Evolutionary conservation across 306 rosid genomes (phyloP).

Genomic region (Albizia julibrissin): DNA sequence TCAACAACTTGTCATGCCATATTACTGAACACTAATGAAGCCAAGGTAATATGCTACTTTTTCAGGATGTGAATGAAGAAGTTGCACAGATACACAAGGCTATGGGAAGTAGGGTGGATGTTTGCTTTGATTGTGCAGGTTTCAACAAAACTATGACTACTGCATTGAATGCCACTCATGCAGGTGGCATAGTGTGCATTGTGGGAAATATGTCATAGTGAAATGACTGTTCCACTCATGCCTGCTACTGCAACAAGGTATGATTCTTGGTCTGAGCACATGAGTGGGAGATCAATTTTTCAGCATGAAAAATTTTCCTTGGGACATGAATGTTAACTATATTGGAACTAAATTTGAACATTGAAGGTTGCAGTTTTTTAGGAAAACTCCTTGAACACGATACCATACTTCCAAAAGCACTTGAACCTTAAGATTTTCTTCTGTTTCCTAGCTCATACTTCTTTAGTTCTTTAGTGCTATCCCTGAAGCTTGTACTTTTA

Average conservation of each 20-base stretch:
- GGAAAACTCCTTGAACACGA: neutral
- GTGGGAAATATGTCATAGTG: neutral
- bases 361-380: neutral
- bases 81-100: slow-evolving; percentile 58
- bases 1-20: slow-evolving; percentile 15
- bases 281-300: neutral
- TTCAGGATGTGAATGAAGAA: slow-evolving; percentile 73
- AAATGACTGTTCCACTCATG: neutral
- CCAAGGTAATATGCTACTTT: slow-evolving; percentile 2
- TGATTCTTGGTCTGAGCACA: neutral
- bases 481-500: neutral
- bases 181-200: neutral
- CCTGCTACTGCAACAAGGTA: slow-evolving; percentile 54
- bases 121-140: slow-evolving; percentile 87
- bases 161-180: neutral
- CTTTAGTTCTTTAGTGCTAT: neutral
- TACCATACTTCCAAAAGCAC: neutral
- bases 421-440: neutral
- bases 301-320: neutral
- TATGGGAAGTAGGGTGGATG: slow-evolving; percentile 63
- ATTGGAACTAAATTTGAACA: neutral
- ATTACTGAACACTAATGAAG: neutral
- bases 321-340: neutral
- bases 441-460: neutral
- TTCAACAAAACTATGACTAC: slow-evolving; percentile 64